These are phyloP conservation scores for Dothistroma pini DNA, from an alignment of 2,329 filamentous ascomycete genomes.

Conservation along the genomic window DNA sequence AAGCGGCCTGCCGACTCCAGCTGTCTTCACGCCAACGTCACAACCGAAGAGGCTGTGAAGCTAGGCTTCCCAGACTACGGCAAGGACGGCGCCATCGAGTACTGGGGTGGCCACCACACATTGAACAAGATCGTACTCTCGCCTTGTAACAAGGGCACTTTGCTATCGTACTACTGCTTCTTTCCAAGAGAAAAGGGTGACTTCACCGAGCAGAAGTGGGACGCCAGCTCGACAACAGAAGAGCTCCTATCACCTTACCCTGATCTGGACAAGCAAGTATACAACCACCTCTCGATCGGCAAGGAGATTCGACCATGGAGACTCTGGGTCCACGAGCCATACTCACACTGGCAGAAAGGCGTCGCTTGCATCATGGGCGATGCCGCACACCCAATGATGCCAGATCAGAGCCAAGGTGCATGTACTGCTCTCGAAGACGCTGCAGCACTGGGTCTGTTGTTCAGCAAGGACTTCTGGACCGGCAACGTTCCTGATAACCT, in stretches of 20 bases:
- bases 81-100: conserved; percentile 58
- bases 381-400: conserved; percentile 62
- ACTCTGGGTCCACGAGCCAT: conserved; percentile 62
- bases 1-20: conserved; percentile 58
- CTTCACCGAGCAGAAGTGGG: conserved; percentile 60
- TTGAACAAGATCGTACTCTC: conserved; percentile 66
- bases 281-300: conserved; percentile 56
- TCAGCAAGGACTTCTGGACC: conserved; percentile 47
- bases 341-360: conserved; percentile 53
- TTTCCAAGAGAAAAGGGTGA: conserved; percentile 60
- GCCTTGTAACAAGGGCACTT: conserved; percentile 62
- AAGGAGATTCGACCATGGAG: conserved; percentile 63
- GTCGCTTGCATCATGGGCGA: conserved; percentile 60
- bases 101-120: conserved; percentile 66
- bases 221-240: conserved; percentile 49
- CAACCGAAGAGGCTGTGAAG: conserved; percentile 56
- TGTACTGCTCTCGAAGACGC: conserved; percentile 68
- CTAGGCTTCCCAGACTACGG: conserved; percentile 63
- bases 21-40: conserved; percentile 64
- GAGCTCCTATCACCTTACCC: conserved; percentile 59
- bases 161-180: conserved; percentile 69
- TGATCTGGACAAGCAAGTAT: conserved; percentile 56
- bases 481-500: conserved; percentile 35
- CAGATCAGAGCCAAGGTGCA: conserved; percentile 65
- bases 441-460: conserved; percentile 60